Base-by-base conservation (phyloP, 108 stramenopile species). In the Nitzschia putrida region DNA sequence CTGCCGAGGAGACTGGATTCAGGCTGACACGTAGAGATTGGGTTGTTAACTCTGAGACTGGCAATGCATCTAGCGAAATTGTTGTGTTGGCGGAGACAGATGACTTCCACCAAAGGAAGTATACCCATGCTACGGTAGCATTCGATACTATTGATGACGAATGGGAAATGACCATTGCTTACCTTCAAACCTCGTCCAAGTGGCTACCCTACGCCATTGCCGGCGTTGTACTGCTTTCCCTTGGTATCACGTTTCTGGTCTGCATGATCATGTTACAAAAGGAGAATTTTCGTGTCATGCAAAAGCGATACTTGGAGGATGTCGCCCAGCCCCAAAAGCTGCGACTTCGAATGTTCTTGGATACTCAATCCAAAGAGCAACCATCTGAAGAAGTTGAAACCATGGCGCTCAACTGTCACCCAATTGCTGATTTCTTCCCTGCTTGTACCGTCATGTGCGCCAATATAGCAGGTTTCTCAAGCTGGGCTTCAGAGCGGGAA, bases 11-110 rank as follows among this genome's bases (percentile, higher is more conserved):
- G 18, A 69, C 79, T 70, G 69, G 82, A 61, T 87, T 81, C 69
- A 61, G 72, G 56, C 64, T 87, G 18, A 87, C 83, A 14, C 74
- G 83, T 7, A 83, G 72, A 21, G 86, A 84, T 65, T 7, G 42
- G 0, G 56, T 34, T 3, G 4, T n/a, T 2, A 37, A 81, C 53
- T 3, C 52, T 1, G 51, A 53, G 9, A 66, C 65, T 8, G 26
- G 39, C 22, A 51, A 53, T 12, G 65, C 38, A 23, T 52, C 65
- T 1, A 38, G 10, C 7, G 16, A 16, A 8, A 26, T 22, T 9
- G 50, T 66, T 18, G 10, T 38, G 26, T 44, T 39, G 56, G 24
- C 37, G 68, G 68, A 42, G 47, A 66, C 52, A 0, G 65, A 66
- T 2, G 50, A 66, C 51, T 59, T 59, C 8, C 5, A 52, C 65